A percentile compares a stretch with the other conserved stretches of the same genome.
phyloP scores from a whole-genome alignment of 371 early-diverging fungal genomes.

The Mycotypha africana region DNA sequence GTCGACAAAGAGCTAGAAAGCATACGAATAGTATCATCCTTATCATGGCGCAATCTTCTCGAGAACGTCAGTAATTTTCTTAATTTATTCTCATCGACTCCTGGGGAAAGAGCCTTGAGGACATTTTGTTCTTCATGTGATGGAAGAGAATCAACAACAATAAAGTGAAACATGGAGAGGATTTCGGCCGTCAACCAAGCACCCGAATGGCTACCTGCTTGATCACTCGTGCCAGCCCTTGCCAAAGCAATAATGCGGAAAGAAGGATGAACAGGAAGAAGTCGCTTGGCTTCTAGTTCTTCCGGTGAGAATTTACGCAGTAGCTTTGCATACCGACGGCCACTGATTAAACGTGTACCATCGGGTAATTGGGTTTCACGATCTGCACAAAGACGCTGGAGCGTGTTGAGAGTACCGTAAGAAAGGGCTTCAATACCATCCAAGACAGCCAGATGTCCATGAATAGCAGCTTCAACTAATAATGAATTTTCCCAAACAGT shows the following conservation, averaged over 20 bases:
- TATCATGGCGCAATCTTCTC: conserved; percentile 56
- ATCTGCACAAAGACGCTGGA: conserved; percentile 66
- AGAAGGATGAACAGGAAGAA: conserved; percentile 66
- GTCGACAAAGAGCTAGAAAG: conserved; percentile 65
- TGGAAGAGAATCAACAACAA: conserved; percentile 64
- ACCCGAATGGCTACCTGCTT: conserved; percentile 42
- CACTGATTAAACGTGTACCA: conserved; percentile 59
- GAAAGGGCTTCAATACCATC: conserved; percentile 75
- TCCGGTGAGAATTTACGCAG: conserved; percentile 41
- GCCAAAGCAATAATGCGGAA: conserved; percentile 78
- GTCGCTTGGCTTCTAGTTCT: conserved; percentile 41
- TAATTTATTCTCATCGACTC: conserved; percentile 52
- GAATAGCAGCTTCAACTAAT: conserved; percentile 70
- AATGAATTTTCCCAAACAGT: conserved; percentile 74
- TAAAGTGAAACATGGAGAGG: conserved; percentile 68
- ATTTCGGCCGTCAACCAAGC: conserved; percentile 73
- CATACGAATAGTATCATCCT: conserved; percentile 61
- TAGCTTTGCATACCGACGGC: conserved; percentile 52
- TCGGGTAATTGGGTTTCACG: conserved; percentile 74
- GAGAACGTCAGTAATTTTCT: conserved; percentile 59
- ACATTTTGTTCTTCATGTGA: conserved; percentile 61
- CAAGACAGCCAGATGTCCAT: conserved; percentile 68
- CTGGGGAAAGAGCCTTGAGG: conserved; percentile 57
- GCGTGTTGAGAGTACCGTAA: conserved; percentile 65
- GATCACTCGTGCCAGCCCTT: conserved; percentile 48